Conservation (phyloP, 2,329 filamentous ascomycete genomes). For the Catunica adiposa region DNA sequence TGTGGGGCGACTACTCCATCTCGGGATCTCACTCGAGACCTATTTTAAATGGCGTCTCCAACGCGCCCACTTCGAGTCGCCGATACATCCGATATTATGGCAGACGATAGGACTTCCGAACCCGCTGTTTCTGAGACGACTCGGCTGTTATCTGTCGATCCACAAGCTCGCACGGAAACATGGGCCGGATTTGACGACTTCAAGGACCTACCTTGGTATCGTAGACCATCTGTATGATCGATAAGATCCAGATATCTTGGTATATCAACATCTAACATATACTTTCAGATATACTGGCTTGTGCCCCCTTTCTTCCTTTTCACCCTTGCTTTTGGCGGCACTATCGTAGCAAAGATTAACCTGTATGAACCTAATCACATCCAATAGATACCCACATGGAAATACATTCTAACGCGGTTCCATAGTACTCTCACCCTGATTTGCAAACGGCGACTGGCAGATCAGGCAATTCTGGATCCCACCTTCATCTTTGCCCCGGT, state of each 20-base stretch:
- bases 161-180: conserved; percentile 16
- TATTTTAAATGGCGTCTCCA: not conserved
- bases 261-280: not conserved
- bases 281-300: conserved; percentile 59
- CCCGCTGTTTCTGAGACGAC: not conserved
- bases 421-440: conserved; percentile 37
- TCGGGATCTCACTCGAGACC: not conserved
- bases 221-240: conserved; percentile 39
- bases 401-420: conserved; percentile 3
- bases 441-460: conserved; percentile 60
- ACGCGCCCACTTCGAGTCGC: not conserved
- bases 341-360: conserved; percentile 74
- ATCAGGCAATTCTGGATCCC: conserved; percentile 34
- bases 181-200: conserved; percentile 44
- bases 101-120: not conserved
- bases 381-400: conserved; percentile 11
- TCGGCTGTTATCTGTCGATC: not conserved
- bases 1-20: not conserved
- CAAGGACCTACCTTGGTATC: conserved; percentile 43
- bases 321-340: conserved; percentile 71
- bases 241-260: not conserved
- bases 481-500: conserved; percentile 45
- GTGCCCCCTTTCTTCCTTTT: conserved; percentile 65
- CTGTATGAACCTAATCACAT: conserved; percentile 30
- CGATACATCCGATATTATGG: not conserved